phyloP scores from a whole-genome alignment of 2,329 filamentous ascomycete species.

The Ophidiomyces ophidiicola region DNA sequence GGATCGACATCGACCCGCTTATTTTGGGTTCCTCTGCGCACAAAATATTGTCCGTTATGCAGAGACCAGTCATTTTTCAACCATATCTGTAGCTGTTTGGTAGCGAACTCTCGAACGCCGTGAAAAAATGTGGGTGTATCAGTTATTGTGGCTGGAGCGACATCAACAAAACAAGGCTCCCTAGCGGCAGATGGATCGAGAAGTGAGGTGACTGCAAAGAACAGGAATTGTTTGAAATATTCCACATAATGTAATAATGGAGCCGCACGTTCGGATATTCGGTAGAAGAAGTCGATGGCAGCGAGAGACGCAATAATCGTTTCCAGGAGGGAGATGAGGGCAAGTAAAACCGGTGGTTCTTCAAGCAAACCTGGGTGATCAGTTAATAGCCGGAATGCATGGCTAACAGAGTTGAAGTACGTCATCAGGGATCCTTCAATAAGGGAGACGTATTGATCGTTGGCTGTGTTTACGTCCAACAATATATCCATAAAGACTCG shows the following conservation, averaged over 20 bases:
- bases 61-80: conserved; percentile 38
- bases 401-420: conserved; percentile 29
- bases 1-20: conserved; percentile 35
- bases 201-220: conserved; percentile 25
- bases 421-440: conserved; percentile 27
- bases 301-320: conserved; percentile 32
- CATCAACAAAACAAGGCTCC: conserved; percentile 16
- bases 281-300: conserved; percentile 38
- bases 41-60: conserved; percentile 35
- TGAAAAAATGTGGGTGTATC: conserved; percentile 15
- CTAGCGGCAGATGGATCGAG: conserved; percentile 15
- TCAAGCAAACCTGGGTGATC: conserved; percentile 25
- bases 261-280: conserved; percentile 20
- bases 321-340: conserved; percentile 30
- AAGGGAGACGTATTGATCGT: conserved; percentile 29
- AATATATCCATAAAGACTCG: conserved; percentile 35
- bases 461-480: conserved; percentile 35
- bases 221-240: conserved; percentile 31
- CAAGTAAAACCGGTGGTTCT: conserved; percentile 30
- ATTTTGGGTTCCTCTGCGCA: conserved; percentile 34
- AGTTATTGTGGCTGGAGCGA: neutral
- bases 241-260: conserved; percentile 25
- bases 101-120: conserved; percentile 24
- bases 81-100: conserved; percentile 34
- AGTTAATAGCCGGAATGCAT: conserved; percentile 28